Evolutionary conservation across 805 yeast genomes (phyloP).

Genomic region (Starmerella apis): DNA sequence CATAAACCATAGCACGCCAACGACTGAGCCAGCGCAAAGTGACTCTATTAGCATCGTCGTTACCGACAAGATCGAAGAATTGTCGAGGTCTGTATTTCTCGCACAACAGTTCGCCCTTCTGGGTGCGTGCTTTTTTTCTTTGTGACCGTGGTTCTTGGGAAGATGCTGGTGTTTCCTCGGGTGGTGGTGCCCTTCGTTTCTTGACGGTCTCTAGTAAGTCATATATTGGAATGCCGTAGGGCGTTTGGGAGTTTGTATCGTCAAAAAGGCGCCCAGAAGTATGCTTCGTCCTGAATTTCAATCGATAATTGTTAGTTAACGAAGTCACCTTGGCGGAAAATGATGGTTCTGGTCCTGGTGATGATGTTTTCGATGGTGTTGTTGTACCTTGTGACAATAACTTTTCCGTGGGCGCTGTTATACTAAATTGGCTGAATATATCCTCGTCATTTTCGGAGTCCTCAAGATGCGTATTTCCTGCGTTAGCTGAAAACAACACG

Average conservation of each 20-base stretch:
- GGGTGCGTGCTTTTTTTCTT: background rate
- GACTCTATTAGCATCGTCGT: slow-evolving; percentile 51
- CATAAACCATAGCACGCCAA: slow-evolving; percentile 38
- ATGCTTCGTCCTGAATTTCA: background rate
- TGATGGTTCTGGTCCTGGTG: no score
- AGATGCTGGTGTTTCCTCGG: background rate
- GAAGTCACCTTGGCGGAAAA: background rate
- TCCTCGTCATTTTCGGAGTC: slow-evolving; percentile 1
- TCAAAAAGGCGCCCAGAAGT: background rate
- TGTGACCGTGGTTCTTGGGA: background rate
- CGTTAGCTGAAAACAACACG: background rate
- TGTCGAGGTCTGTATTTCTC: slow-evolving; percentile 59
- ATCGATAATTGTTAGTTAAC: background rate
- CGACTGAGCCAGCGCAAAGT: slow-evolving; percentile 54
- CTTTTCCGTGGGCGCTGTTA: background rate
- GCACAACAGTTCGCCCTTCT: slow-evolving; percentile 34
- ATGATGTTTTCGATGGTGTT: no score
- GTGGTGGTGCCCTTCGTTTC: background rate
- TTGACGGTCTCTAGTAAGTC: slow-evolving; percentile 5
- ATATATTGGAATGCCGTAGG: slow-evolving; percentile 24
- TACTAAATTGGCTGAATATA: background rate
- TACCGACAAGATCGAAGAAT: slow-evolving; percentile 61
- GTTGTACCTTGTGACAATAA: no score
- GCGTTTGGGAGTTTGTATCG: slow-evolving; percentile 4
- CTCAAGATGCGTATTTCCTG: background rate